These are phyloP conservation scores for Toxicodendron radicans DNA, from an alignment of 345 rosid species.

Conservation along the genomic window DNA sequence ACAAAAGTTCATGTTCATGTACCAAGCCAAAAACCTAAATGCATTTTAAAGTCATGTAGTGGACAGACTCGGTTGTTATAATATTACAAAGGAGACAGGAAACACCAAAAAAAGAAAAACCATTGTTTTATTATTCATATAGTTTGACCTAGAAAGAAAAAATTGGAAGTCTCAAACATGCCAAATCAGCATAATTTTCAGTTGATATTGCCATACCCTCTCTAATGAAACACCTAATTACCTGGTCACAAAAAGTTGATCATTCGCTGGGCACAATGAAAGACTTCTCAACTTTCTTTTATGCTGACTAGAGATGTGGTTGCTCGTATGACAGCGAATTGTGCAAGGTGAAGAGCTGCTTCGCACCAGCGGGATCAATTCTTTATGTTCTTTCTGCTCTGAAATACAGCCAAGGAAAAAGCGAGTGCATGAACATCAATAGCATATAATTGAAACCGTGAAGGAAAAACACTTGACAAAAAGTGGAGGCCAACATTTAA, in stretches of 20 bases:
- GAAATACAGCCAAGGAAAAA: slow-evolving; percentile 24
- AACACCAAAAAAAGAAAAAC: neutral
- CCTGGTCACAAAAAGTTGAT: slow-evolving; percentile 88
- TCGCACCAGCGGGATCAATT: slow-evolving; percentile 65
- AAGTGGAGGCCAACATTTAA: neutral
- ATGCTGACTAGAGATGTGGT: slow-evolving; percentile 82
- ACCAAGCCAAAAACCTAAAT: slow-evolving; percentile 2
- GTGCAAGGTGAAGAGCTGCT: slow-evolving; percentile 51
- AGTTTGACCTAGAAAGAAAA: neutral
- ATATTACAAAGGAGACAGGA: neutral
- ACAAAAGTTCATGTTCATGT: neutral
- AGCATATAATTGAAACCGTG: neutral
- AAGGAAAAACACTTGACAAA: neutral
- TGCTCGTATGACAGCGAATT: slow-evolving; percentile 55
- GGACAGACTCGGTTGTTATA: neutral
- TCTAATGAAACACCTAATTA: slow-evolving; percentile 22
- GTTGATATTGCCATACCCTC: neutral
- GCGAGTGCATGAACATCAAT: slow-evolving; percentile 13
- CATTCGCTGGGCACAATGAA: slow-evolving; percentile 67
- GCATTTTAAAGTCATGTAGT: neutral
- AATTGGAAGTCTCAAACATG: neutral
- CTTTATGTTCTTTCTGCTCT: slow-evolving; percentile 78
- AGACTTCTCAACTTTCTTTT: slow-evolving; percentile 91
- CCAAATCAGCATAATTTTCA: slow-evolving; percentile 8
- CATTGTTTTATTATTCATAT: neutral